phyloP scores from a whole-genome alignment of 2,329 filamentous ascomycete genomes.

The Ascochyta rabiei region DNA sequence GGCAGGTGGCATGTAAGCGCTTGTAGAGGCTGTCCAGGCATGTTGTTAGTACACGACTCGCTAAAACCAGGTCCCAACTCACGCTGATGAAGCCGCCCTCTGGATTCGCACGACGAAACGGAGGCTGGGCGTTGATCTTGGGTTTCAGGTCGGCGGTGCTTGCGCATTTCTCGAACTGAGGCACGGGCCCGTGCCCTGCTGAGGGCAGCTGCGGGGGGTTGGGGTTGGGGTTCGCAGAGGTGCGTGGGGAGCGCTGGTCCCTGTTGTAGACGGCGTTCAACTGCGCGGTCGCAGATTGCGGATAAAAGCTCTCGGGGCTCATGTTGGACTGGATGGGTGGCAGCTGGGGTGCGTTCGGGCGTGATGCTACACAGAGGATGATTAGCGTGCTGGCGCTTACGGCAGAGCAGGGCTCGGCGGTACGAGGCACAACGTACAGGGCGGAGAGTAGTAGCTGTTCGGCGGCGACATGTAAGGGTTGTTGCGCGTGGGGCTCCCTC shows the following conservation, averaged over 20 bases:
- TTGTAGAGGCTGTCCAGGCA: slow-evolving; percentile 75
- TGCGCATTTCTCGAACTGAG: slow-evolving; percentile 83
- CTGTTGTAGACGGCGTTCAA: slow-evolving; percentile 70
- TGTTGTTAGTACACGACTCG: slow-evolving; percentile 24
- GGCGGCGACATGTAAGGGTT: slow-evolving; percentile 64
- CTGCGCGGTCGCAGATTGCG: slow-evolving; percentile 71
- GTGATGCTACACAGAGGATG: slow-evolving; percentile 42
- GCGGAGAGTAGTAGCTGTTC: slow-evolving; percentile 65
- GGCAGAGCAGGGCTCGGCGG: slow-evolving; percentile 9
- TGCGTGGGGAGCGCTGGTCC: slow-evolving; percentile 58
- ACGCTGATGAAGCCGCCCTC: slow-evolving; percentile 98
- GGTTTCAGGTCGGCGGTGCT: slow-evolving; percentile 77
- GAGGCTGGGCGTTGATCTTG: slow-evolving; percentile 83
- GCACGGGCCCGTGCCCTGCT: slow-evolving; percentile 70
- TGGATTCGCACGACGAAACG: slow-evolving; percentile 90
- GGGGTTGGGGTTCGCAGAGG: slow-evolving; percentile 51
- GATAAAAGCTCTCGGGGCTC: slow-evolving; percentile 72
- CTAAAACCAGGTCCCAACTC: slow-evolving; percentile 49
- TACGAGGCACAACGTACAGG: slow-evolving; percentile 51
- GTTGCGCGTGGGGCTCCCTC: slow-evolving; percentile 80
- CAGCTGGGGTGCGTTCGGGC: slow-evolving; percentile 69
- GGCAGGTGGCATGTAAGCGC: slow-evolving; percentile 91
- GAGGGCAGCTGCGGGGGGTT: slow-evolving; percentile 56
- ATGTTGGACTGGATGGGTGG: slow-evolving; percentile 76
- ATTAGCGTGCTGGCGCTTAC: slow-evolving; percentile 31